Conservation (phyloP, 2,329 filamentous ascomycete genomes). For the Botrytis cinerea region DNA sequence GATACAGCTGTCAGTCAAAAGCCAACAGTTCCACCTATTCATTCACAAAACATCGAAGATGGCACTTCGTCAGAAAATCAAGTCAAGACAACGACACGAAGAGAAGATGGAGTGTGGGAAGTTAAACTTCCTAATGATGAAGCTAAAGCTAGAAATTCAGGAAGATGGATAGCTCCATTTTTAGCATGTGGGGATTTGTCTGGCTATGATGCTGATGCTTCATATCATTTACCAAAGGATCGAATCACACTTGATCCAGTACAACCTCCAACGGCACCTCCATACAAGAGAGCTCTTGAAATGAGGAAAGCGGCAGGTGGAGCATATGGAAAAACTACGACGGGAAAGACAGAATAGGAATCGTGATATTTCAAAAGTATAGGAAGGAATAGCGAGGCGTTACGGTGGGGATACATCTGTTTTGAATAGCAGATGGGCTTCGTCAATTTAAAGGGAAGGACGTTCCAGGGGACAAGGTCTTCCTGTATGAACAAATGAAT, state of each 20-base stretch:
- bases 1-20: slow-evolving; percentile 46
- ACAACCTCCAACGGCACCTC: slow-evolving; percentile 92
- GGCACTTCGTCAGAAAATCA: slow-evolving; percentile 47
- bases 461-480: neutral
- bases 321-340: slow-evolving; percentile 47
- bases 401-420: neutral
- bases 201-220: slow-evolving; percentile 92
- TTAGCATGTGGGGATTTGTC: slow-evolving; percentile 96
- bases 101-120: slow-evolving; percentile 35
- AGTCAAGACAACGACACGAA: slow-evolving; percentile 20
- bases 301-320: slow-evolving; percentile 75
- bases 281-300: slow-evolving; percentile 89
- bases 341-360: neutral
- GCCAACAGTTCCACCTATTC: slow-evolving; percentile 46
- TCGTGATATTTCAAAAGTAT: neutral
- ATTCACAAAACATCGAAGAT: slow-evolving; percentile 50
- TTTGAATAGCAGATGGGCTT: neutral
- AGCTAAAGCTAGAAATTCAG: slow-evolving; percentile 48
- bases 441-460: neutral
- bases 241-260: slow-evolving; percentile 87
- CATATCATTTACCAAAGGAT: slow-evolving; percentile 84
- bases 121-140: slow-evolving; percentile 38
- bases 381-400: slow-evolving; percentile 15
- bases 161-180: slow-evolving; percentile 88
- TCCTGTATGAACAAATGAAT: neutral